phyloP scores from a whole-genome alignment of 345 rosid genomes.

The Firmiana major region DNA sequence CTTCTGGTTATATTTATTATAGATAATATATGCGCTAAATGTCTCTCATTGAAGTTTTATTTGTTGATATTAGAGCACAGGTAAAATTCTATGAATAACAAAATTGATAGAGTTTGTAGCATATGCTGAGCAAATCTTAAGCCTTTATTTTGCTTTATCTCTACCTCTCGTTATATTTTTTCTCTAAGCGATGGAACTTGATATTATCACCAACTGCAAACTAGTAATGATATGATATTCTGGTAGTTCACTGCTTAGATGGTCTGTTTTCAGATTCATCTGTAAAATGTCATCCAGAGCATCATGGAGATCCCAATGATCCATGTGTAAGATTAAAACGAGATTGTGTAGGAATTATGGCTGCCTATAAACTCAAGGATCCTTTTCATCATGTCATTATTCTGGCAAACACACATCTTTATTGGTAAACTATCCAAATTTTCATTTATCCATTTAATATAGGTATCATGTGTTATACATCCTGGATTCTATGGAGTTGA shows the following conservation, averaged over 20 bases:
- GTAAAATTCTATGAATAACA: background rate
- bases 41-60: background rate
- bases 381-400: slow-evolving; percentile 51
- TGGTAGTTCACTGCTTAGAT: slow-evolving; percentile 18
- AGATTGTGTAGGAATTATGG: slow-evolving; percentile 88
- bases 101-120: background rate
- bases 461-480: slow-evolving; percentile 1
- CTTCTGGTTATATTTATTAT: background rate
- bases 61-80: background rate
- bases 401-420: slow-evolving; percentile 84
- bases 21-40: background rate
- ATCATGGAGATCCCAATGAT: slow-evolving; percentile 73
- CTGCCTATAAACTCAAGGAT: slow-evolving; percentile 74
- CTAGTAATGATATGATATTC: slow-evolving; percentile 1
- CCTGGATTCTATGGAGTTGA: background rate
- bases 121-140: background rate
- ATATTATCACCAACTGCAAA: background rate
- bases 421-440: slow-evolving; percentile 51
- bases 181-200: background rate
- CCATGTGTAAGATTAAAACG: slow-evolving; percentile 75
- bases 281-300: slow-evolving; percentile 32
- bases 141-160: background rate
- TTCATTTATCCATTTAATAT: background rate
- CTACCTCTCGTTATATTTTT: background rate
- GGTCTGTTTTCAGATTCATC: slow-evolving; percentile 30